phyloP scores from a whole-genome alignment of 352 stramenopile genomes.

The Pythium insidiosum region DNA sequence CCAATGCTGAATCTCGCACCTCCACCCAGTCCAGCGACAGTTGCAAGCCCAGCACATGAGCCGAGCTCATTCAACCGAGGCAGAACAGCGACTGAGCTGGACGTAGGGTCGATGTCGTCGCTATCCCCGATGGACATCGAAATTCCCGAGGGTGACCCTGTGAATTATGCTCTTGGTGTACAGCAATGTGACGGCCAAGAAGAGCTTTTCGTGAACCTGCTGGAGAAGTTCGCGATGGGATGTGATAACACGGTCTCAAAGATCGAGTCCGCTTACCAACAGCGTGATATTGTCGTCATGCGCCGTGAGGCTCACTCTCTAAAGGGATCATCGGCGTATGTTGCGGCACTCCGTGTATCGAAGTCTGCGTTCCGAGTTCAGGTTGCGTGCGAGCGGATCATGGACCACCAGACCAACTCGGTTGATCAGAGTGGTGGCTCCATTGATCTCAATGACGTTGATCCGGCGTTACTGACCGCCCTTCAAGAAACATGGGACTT shows the following conservation, averaged over 20 bases:
- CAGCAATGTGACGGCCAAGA: constrained; percentile 72
- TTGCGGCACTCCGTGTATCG: constrained; percentile 66
- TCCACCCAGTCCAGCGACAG: no score
- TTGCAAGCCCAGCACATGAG: background rate
- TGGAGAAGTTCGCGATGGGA: constrained; percentile 69
- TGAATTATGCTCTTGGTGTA: constrained; percentile 72
- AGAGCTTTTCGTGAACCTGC: constrained; percentile 68
- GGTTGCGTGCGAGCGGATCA: constrained; percentile 55
- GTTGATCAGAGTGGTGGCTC: no score
- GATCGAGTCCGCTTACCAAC: constrained; percentile 36
- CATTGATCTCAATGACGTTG: constrained; percentile 15
- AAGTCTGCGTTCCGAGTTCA: constrained; percentile 77
- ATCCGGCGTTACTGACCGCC: constrained; percentile 13
- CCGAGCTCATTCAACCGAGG: background rate
- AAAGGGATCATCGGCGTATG: constrained; percentile 77
- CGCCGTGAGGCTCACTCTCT: constrained; percentile 71
- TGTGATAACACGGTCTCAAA: constrained; percentile 51
- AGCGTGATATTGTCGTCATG: constrained; percentile 36
- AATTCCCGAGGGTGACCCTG: constrained; percentile 72
- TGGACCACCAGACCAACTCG: constrained; percentile 22
- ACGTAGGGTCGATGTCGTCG: constrained; percentile 1
- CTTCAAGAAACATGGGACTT: constrained; percentile 31
- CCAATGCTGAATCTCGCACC: no score
- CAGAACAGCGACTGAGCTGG: background rate
- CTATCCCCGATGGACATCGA: constrained; percentile 19